Conservation (phyloP, 2,329 filamentous ascomycete genomes). For the Stromatinia cepivora region DNA sequence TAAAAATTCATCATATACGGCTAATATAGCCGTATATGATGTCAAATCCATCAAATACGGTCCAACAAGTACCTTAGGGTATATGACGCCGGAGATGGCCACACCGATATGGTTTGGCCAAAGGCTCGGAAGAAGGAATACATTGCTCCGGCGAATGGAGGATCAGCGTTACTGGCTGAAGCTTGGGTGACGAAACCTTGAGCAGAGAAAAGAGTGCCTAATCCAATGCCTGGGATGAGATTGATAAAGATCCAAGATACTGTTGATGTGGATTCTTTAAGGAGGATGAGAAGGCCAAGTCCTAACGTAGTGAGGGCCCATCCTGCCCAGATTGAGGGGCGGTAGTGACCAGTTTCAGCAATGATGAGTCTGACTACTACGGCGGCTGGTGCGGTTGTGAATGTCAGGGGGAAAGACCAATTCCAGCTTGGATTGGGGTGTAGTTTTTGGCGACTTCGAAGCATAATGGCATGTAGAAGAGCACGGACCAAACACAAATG, state of each 20-base stretch:
- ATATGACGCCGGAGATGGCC: constrained; percentile 58
- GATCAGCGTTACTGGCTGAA: constrained; percentile 54
- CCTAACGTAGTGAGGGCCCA: constrained; percentile 61
- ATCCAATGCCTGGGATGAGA: constrained; percentile 59
- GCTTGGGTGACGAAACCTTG: constrained; percentile 64
- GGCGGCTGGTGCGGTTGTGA: constrained; percentile 59
- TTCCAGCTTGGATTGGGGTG: constrained; percentile 51
- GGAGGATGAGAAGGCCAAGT: constrained; percentile 53
- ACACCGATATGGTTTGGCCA: constrained; percentile 45
- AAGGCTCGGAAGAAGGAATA: constrained; percentile 66
- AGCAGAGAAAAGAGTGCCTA: constrained; percentile 62
- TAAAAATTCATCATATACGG: no score
- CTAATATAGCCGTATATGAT: no score
- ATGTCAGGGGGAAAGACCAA: constrained; percentile 59
- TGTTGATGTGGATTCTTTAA: constrained; percentile 51
- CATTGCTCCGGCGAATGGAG: constrained; percentile 61
- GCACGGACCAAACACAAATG: constrained; percentile 51
- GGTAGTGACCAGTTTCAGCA: constrained; percentile 56
- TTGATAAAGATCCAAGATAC: constrained; percentile 61
- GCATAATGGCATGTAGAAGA: constrained; percentile 56
- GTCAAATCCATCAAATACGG: no score
- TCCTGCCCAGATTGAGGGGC: constrained; percentile 51
- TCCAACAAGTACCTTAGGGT: no score
- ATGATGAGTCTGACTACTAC: constrained; percentile 57
- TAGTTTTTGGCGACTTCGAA: constrained; percentile 53